phyloP scores from a whole-genome alignment of 306 rosid species.

The Citrullus colocynthis region DNA sequence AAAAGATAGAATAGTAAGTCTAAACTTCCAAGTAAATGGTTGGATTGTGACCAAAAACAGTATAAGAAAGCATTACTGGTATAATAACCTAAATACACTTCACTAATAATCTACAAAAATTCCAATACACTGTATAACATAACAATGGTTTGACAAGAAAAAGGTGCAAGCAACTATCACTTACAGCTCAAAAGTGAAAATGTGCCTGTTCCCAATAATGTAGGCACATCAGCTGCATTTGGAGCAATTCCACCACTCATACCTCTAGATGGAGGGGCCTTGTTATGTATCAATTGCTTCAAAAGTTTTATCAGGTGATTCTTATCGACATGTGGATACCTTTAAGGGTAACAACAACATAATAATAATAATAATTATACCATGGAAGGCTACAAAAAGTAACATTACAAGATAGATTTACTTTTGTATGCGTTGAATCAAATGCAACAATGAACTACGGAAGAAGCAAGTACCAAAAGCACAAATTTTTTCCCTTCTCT shows the following conservation, averaged over 20 bases:
- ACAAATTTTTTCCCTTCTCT: neutral
- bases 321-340: conserved; percentile 81
- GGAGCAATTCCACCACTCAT: conserved; percentile 49
- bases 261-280: conserved; percentile 41
- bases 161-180: conserved; percentile 27
- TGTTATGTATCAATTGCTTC: conserved; percentile 64
- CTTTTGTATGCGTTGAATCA: neutral
- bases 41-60: neutral
- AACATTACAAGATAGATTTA: neutral
- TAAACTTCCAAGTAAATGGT: neutral
- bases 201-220: conserved; percentile 76
- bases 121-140: neutral
- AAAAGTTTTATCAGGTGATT: conserved; percentile 89
- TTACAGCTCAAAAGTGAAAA: conserved; percentile 79
- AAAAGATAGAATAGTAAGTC: neutral
- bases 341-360: conserved; percentile 18
- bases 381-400: neutral
- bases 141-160: neutral
- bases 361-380: neutral
- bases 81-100: neutral
- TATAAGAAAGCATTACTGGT: neutral
- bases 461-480: neutral
- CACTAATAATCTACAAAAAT: neutral
- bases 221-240: conserved; percentile 95
- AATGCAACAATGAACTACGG: neutral